Conservation (phyloP, 2,329 filamentous ascomycete species). For the Phialophora tarda region DNA sequence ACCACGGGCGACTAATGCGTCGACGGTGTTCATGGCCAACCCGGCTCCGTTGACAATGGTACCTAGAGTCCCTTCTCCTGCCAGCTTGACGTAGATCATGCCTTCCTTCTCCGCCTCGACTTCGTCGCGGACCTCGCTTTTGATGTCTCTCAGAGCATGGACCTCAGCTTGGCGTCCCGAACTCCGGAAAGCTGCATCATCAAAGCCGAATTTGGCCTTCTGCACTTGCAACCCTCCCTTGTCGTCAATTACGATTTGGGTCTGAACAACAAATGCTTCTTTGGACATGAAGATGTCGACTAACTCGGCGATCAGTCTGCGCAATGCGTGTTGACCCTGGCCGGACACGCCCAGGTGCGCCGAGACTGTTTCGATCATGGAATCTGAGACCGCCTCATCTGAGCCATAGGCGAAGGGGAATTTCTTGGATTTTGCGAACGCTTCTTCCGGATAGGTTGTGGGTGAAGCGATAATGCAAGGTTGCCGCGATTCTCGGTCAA, state of each 20-base stretch:
- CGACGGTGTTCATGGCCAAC: conserved; percentile 88
- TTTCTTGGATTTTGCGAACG: conserved; percentile 53
- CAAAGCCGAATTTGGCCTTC: conserved; percentile 67
- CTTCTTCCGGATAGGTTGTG: conserved; percentile 51
- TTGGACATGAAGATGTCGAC: conserved; percentile 66
- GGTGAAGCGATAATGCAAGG: conserved; percentile 70
- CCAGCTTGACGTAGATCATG: conserved; percentile 75
- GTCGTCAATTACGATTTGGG: conserved; percentile 53
- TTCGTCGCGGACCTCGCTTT: conserved; percentile 61
- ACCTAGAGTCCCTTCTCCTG: conserved; percentile 68
- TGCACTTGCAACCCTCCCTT: conserved; percentile 57
- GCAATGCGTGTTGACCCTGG: conserved; percentile 53
- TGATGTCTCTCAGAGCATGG: conserved; percentile 61
- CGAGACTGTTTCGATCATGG: conserved; percentile 48
- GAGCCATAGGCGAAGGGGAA: conserved; percentile 68
- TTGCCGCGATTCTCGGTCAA: conserved; percentile 66
- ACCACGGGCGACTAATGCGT: conserved; percentile 72
- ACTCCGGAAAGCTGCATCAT: conserved; percentile 71
- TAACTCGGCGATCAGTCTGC: conserved; percentile 59
- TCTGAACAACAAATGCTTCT: conserved; percentile 68
- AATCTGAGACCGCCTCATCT: conserved; percentile 54
- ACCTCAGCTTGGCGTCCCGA: conserved; percentile 66
- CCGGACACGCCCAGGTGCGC: conserved; percentile 61
- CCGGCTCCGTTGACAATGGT: conserved; percentile 85
- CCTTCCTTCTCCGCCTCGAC: conserved; percentile 70